Evolutionary conservation across 2,329 filamentous ascomycete genomes (phyloP).

Genomic region (Sarocladium brachiariae): DNA sequence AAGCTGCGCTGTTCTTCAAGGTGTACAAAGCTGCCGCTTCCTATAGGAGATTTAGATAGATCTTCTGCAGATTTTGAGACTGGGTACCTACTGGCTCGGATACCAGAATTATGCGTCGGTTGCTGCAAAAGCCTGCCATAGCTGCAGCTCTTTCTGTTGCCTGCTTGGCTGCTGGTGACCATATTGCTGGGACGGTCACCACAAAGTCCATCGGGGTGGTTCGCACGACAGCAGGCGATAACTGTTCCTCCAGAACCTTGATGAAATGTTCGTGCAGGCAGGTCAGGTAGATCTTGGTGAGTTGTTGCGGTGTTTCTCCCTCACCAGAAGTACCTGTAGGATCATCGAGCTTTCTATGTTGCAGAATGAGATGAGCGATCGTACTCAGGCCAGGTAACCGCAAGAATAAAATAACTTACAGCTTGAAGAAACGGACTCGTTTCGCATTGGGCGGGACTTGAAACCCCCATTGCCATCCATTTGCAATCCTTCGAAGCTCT

Average conservation of each 20-base stretch:
- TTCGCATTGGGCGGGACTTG: conserved; percentile 35
- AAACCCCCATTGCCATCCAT: conserved; percentile 43
- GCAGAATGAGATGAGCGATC: not conserved
- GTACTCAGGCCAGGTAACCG: not conserved
- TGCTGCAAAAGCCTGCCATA: conserved; percentile 32
- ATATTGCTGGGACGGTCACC: conserved; percentile 52
- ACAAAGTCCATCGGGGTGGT: conserved; percentile 45
- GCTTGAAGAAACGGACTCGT: conserved; percentile 39
- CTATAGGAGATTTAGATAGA: conserved; percentile 14
- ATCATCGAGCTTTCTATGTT: conserved; percentile 31
- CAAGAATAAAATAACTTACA: too few relatives aligned
- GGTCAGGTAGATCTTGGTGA: conserved; percentile 36
- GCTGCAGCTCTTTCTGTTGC: conserved; percentile 36
- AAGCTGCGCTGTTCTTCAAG: conserved; percentile 34
- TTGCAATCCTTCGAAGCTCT: conserved; percentile 34
- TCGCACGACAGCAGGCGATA: conserved; percentile 34
- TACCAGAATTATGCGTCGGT: conserved; percentile 37
- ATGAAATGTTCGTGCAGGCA: conserved; percentile 43
- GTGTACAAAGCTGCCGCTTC: conserved; percentile 47
- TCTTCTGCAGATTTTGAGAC: not conserved
- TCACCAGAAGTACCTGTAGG: conserved; percentile 19
- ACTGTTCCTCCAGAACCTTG: conserved; percentile 32
- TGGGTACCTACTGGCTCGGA: conserved; percentile 36
- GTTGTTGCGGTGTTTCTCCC: conserved; percentile 27
- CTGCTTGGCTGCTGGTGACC: conserved; percentile 48